These are phyloP conservation scores for Coriolopsis trogii DNA, from an alignment of 1,284 basidiomycete genomes.

Conservation along the genomic window DNA sequence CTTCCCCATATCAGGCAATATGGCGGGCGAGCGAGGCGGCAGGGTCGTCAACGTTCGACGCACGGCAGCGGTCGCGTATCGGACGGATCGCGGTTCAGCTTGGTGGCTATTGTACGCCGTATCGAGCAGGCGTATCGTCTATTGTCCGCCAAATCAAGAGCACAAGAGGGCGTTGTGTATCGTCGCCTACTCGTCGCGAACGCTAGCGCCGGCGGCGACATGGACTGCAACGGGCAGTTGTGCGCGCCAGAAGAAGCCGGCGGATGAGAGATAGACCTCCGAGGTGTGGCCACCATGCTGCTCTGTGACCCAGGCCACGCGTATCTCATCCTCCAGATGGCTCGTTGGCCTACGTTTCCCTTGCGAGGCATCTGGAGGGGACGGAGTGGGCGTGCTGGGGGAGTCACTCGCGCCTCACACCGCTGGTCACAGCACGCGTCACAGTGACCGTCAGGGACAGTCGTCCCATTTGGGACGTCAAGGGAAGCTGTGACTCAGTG, in stretches of 20 bases:
- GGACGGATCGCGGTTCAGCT: not conserved
- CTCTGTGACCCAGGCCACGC: conserved; percentile 5
- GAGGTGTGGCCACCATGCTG: conserved; percentile 13
- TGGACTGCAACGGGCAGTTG: not conserved
- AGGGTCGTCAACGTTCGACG: not conserved
- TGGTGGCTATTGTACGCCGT: conserved; percentile 13
- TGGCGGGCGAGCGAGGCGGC: not conserved
- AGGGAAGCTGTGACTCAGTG: conserved; percentile 17
- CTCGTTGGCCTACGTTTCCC: too few relatives aligned
- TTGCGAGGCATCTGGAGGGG: too few relatives aligned
- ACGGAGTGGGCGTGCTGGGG: not conserved
- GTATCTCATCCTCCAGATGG: conserved; percentile 16
- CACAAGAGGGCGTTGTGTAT: conserved; percentile 2
- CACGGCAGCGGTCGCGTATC: conserved; percentile 5
- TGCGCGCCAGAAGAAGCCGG: conserved; percentile 7
- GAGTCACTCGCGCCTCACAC: not conserved
- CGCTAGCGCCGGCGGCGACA: too few relatives aligned
- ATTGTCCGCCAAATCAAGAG: conserved; percentile 15
- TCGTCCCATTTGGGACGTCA: conserved; percentile 18
- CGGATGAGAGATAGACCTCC: conserved; percentile 19
- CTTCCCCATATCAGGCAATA: not conserved
- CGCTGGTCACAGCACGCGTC: too few relatives aligned
- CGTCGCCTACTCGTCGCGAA: not conserved
- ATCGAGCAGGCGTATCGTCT: conserved; percentile 4
- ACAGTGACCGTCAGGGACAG: conserved; percentile 4